Base-by-base conservation (phyloP, 108 stramenopile genomes). In the Cyclotella choctawhatcheeana region DNA sequence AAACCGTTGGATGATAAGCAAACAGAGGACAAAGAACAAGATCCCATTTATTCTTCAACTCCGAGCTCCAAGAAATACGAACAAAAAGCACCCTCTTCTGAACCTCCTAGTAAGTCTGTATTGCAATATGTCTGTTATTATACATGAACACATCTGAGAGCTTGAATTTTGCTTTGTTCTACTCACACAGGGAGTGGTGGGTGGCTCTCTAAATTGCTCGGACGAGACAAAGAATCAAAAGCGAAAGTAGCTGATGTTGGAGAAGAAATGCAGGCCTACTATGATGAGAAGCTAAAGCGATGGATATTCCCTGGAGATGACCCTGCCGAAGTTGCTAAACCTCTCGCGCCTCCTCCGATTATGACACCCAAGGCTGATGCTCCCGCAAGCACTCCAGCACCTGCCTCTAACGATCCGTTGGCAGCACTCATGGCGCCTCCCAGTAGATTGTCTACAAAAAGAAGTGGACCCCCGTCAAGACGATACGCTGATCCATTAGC, bases 371-470 rank as follows among this genome's bases (percentile, higher is more conserved):
- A 58, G 14, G 27, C 81, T 21, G 60, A 63, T 1, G 76, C 68
- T 69, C 3, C 66, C 53, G 33, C 71, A 74, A 17, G 47, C 18
- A 40, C 56, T 45, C 14, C 60, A 48, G 56, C 71, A 47, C 61
- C 62, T 14, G 69, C 66, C 13, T 63, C 58, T n/a, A 85, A 76
- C 56, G 95, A 96, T 82, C 92, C 95, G n/a, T 72, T 96, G 16
- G 88, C 93, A 29, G 88, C 91, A 24, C 79, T 96, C 85, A 96
- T 96, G 95, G 95, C 95, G 27, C 95, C 94, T 51, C 83, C 79
- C 21, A 73, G 67, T 37, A 64, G 79, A 18, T 26, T 64, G 43
- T 66, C 73, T 20, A 53, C 69, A 20, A 65, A 55, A 27, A 81
- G 67, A 53, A 77, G 48, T 30, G 69, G 71, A 21, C 58, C 76